Percentiles rank a stretch among this genome's conserved stretches.
These are phyloP conservation scores for Cornus controversa DNA, from an alignment of 148 eudicot species.

Conservation along the genomic window DNA sequence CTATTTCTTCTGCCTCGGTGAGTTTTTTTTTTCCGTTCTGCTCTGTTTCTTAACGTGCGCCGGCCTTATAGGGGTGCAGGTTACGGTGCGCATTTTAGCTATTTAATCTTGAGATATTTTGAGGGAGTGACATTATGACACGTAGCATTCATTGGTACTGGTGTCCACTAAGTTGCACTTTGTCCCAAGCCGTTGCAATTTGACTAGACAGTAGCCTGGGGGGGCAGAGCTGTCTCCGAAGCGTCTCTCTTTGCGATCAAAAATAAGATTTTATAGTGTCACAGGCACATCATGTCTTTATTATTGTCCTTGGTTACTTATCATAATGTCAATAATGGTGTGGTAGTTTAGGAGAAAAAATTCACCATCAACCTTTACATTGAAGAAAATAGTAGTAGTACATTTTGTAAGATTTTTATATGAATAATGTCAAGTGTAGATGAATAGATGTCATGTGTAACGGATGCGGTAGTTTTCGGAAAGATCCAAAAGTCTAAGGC, in stretches of 20 bases:
- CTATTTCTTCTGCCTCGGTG: conserved; percentile 65
- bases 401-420: too few relatives aligned
- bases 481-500: too few relatives aligned
- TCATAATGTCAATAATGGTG: too few relatives aligned
- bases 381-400: too few relatives aligned
- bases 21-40: conserved; percentile 11
- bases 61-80: background rate
- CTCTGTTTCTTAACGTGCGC: background rate
- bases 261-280: too few relatives aligned
- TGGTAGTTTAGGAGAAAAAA: too few relatives aligned
- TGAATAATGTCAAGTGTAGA: too few relatives aligned
- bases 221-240: background rate
- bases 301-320: too few relatives aligned
- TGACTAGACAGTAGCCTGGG: background rate
- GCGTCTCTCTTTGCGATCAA: background rate
- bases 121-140: background rate
- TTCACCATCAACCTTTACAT: too few relatives aligned
- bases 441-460: too few relatives aligned
- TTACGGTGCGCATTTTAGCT: background rate
- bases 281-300: too few relatives aligned
- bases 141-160: background rate
- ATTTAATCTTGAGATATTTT: background rate
- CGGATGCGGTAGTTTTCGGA: too few relatives aligned
- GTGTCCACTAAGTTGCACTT: background rate
- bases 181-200: background rate